phyloP scores from a whole-genome alignment of 2,329 filamentous ascomycete species.

The Pseudocercospora eumusae region DNA sequence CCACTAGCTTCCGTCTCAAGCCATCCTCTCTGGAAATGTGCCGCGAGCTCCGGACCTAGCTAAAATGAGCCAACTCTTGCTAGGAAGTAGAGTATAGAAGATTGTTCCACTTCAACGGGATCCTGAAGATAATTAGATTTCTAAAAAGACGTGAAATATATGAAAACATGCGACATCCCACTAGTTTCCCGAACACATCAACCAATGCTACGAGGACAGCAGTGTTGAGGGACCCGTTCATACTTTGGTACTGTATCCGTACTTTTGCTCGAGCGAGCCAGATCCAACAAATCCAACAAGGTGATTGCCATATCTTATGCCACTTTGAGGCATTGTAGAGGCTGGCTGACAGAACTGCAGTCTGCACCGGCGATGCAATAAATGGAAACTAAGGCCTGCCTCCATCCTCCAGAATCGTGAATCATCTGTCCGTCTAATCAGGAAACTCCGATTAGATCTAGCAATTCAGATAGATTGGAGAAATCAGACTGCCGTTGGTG shows the following conservation, averaged over 20 bases:
- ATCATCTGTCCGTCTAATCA: not conserved
- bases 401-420: not conserved
- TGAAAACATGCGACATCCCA: constrained; percentile 14
- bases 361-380: constrained; percentile 6
- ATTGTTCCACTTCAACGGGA: not conserved
- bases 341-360: constrained; percentile 5
- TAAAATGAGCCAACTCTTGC: not conserved
- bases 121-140: not conserved
- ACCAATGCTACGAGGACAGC: not conserved
- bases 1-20: not conserved
- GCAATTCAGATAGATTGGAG: not conserved
- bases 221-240: not conserved
- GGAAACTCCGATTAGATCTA: not conserved
- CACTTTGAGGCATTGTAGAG: not conserved
- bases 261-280: not conserved
- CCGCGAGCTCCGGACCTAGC: not conserved
- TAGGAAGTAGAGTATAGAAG: not conserved
- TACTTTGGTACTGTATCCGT: not conserved
- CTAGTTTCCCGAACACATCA: not conserved
- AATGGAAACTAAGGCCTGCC: not conserved
- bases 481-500: not conserved
- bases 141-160: constrained; percentile 11
- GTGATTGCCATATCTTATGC: not conserved
- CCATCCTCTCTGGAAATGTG: not conserved
- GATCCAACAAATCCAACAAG: not conserved